phyloP scores from a whole-genome alignment of 805 yeast genomes.

The Candida michaelii region DNA sequence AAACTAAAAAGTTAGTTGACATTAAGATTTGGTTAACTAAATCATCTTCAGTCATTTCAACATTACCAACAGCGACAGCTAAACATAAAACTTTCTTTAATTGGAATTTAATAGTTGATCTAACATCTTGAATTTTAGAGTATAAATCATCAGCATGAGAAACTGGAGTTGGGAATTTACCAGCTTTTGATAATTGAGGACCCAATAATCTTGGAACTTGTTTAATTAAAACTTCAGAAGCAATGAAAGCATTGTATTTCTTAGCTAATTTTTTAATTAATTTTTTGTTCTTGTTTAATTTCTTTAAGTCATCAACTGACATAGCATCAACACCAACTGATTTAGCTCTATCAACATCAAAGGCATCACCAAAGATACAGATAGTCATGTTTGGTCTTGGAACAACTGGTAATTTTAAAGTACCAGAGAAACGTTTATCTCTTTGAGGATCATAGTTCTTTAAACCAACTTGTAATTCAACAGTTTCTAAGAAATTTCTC shows the following conservation, averaged over 20 bases:
- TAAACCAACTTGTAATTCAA: constrained; percentile 98
- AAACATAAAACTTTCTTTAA: constrained; percentile 99
- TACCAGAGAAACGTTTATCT: constrained; percentile 99
- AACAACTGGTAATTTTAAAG: constrained; percentile 95
- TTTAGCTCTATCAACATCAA: constrained; percentile 99
- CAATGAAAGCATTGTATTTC: constrained; percentile 99
- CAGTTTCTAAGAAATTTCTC: constrained; percentile 99
- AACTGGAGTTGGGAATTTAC: constrained; percentile 99
- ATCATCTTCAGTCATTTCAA: constrained; percentile 97
- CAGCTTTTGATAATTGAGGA: constrained; percentile 99
- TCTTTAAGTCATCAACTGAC: constrained; percentile 99
- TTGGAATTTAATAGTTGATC: constrained; percentile 99
- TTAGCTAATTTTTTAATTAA: constrained; percentile 99
- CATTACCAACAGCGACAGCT: constrained; percentile 99
- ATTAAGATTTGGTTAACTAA: constrained; percentile 97
- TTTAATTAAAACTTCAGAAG: constrained; percentile 98
- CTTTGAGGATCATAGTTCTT: constrained; percentile 99
- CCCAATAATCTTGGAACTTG: constrained; percentile 99
- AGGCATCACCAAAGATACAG: constrained; percentile 99
- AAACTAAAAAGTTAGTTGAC: constrained; percentile 98
- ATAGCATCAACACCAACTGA: constrained; percentile 98
- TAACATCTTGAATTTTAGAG: constrained; percentile 94
- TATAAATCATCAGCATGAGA: constrained; percentile 98
- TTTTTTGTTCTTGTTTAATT: constrained; percentile 99
- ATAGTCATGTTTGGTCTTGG: constrained; percentile 99